Evolutionary conservation across 345 rosid species (phyloP).

Genomic region (Arabidopsis thaliana): TAIR10.1 NC_003070.9:18377501-18378000

Average conservation of each 20-base stretch:
- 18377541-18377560: conserved; percentile 63
- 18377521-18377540: conserved; percentile 55
- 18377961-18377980: conserved; percentile 59
- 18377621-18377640: conserved; percentile 45
- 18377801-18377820: conserved; percentile 58
- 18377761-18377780: conserved; percentile 39
- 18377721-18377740: conserved; percentile 59
- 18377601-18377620: conserved; percentile 58
- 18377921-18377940: conserved; percentile 56
- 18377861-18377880: conserved; percentile 52
- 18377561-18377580: conserved; percentile 51
- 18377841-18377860: conserved; percentile 49
- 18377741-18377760: conserved; percentile 52
- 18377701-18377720: conserved; percentile 51
- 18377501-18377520: conserved; percentile 51
- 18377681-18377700: conserved; percentile 35
- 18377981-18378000: conserved; percentile 54
- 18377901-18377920: conserved; percentile 48
- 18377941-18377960: conserved; percentile 53
- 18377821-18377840: conserved; percentile 61
- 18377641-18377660: conserved; percentile 47
- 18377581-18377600: conserved; percentile 53
- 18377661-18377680: conserved; percentile 52
- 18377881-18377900: conserved; percentile 46
- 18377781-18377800: conserved; percentile 47